These are phyloP conservation scores for Zasmidium angulare DNA, from an alignment of 2,329 filamentous ascomycete species.

Conservation along the genomic window DNA sequence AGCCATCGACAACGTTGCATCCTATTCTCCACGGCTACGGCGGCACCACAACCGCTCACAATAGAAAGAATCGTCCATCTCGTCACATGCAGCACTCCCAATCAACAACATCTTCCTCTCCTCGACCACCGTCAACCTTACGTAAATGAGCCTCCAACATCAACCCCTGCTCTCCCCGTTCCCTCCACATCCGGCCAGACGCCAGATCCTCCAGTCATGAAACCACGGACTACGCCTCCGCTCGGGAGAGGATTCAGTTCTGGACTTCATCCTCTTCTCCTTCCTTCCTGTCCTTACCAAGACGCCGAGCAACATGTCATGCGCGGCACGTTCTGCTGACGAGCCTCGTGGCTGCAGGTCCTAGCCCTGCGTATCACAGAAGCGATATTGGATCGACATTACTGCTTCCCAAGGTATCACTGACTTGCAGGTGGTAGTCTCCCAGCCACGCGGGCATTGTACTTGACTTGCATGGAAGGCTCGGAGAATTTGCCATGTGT, in stretches of 20 bases:
- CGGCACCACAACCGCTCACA: background rate
- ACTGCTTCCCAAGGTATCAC: background rate
- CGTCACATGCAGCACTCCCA: constrained; percentile 6
- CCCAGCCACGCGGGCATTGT: background rate
- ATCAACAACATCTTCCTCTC: constrained; percentile 1
- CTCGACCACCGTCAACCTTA: background rate
- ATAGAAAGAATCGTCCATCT: background rate
- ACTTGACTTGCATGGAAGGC: background rate
- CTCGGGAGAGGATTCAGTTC: background rate
- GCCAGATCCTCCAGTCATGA: background rate
- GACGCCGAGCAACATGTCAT: background rate
- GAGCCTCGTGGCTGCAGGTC: background rate
- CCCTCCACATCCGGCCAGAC: constrained; percentile 1
- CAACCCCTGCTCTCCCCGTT: background rate
- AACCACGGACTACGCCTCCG: background rate
- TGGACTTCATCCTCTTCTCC: background rate
- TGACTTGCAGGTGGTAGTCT: background rate
- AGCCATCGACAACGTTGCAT: background rate
- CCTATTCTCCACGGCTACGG: background rate
- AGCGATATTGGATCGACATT: background rate
- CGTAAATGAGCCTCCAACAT: background rate
- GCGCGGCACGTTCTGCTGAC: background rate
- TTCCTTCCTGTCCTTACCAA: background rate
- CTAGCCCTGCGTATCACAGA: background rate
- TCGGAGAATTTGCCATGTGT: too few relatives aligned